Evolutionary conservation across 23 red algal species (phyloP).

Genomic region (Cyanidiococcus yangmingshanensis): DNA sequence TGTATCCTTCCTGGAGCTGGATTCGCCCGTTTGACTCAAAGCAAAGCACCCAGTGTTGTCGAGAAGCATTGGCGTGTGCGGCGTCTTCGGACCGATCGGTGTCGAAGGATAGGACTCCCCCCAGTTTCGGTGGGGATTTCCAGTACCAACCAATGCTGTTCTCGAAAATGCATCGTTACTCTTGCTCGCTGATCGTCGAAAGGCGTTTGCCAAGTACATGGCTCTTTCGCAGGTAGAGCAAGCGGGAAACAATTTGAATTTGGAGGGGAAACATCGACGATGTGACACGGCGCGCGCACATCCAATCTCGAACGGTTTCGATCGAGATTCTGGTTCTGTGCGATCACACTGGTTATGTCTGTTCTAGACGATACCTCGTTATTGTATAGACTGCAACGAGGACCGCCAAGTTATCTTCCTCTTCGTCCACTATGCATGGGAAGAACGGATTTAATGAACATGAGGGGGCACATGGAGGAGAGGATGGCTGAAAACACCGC

Average conservation of each 20-base stretch:
- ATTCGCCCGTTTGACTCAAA: background rate
- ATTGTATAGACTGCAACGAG: background rate
- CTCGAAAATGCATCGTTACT: background rate
- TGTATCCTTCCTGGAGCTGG: too few species aligned
- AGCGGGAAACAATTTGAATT: background rate
- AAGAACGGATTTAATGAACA: background rate
- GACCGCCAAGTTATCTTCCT: background rate
- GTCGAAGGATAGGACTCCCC: background rate
- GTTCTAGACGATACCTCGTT: background rate
- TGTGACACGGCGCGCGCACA: background rate
- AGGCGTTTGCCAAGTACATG: slow-evolving; percentile 17
- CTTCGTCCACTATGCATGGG: background rate
- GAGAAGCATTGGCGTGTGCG: background rate
- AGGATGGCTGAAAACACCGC: background rate
- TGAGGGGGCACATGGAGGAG: background rate
- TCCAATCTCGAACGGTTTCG: slow-evolving; percentile 1
- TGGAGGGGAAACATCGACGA: slow-evolving; percentile 5
- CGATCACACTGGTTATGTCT: background rate
- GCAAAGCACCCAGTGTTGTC: background rate
- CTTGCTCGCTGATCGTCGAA: slow-evolving; percentile 13
- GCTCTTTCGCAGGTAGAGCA: background rate
- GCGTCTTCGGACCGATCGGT: background rate
- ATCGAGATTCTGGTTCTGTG: background rate
- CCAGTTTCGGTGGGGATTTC: background rate
- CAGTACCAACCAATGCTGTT: background rate